Percentiles rank a stretch among this genome's conserved stretches.
Conservation (phyloP, 2,329 filamentous ascomycete genomes). For the Penicillium hesseltinei region DNA sequence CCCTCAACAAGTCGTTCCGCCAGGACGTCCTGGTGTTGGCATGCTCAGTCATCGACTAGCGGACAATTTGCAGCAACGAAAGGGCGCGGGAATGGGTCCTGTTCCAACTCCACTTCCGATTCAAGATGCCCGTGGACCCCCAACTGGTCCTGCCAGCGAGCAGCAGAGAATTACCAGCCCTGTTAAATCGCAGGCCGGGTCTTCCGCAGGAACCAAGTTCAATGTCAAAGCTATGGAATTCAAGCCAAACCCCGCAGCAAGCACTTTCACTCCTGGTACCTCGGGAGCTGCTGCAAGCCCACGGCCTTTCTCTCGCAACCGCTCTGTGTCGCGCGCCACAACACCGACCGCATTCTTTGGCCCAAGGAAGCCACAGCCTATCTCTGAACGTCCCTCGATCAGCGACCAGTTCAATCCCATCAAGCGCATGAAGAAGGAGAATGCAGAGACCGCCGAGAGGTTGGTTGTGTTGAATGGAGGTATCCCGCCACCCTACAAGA, state of each 20-base stretch:
- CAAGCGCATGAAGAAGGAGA: conserved; percentile 68
- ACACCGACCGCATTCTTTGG: conserved; percentile 60
- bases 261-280: conserved; percentile 73
- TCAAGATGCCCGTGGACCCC: conserved; percentile 68
- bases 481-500: conserved; percentile 81
- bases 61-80: conserved; percentile 54
- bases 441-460: conserved; percentile 50
- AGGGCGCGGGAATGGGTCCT: conserved; percentile 38
- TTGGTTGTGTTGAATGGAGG: conserved; percentile 76
- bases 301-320: conserved; percentile 57
- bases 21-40: conserved; percentile 44
- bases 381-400: conserved; percentile 54
- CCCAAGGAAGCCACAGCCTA: conserved; percentile 67
- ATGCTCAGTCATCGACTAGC: conserved; percentile 52
- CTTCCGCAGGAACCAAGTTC: conserved; percentile 54
- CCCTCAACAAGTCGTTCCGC: conserved; percentile 44
- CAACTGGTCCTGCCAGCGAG: conserved; percentile 68
- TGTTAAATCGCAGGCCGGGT: conserved; percentile 51
- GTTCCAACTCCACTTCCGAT: conserved; percentile 57
- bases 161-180: conserved; percentile 48
- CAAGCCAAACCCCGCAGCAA: conserved; percentile 77
- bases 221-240: conserved; percentile 72
- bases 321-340: conserved; percentile 46
- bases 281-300: conserved; percentile 67
- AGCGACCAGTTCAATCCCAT: conserved; percentile 60